Percentiles rank a stretch among this genome's conserved stretches.
phyloP scores from a whole-genome alignment of 805 yeast species.

The Saccharomyces cerevisiae region DNA sequence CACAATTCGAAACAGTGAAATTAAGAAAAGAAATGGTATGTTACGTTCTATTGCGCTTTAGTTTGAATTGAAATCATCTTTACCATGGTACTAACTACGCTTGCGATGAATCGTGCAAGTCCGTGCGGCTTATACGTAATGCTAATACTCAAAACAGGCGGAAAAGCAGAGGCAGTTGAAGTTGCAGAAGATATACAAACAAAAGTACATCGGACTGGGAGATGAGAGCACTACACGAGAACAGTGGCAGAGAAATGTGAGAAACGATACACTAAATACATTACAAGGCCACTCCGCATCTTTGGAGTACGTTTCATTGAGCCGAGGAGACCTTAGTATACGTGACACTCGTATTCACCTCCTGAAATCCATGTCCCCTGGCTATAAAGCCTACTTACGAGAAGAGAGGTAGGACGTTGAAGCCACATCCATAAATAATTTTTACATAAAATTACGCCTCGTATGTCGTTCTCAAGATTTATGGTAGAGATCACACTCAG shows the following conservation, averaged over 20 bases:
- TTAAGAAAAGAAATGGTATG: neutral
- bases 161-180: conserved; percentile 57
- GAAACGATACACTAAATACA: conserved; percentile 25
- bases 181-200: conserved; percentile 45
- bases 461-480: neutral
- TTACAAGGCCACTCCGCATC: conserved; percentile 24
- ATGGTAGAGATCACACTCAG: neutral
- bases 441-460: neutral
- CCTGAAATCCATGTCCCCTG: neutral
- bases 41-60: neutral
- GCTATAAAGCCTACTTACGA: neutral
- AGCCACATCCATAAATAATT: neutral
- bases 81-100: neutral
- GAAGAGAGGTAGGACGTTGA: neutral
- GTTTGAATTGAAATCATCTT: neutral
- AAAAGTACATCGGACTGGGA: conserved; percentile 70
- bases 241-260: conserved; percentile 57
- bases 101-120: neutral
- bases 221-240: conserved; percentile 57
- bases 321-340: conserved; percentile 15
- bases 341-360: conserved; percentile 6
- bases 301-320: conserved; percentile 27
- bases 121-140: neutral
- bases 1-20: neutral
- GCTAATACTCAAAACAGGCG: conserved; percentile 34